phyloP scores from a whole-genome alignment of 352 stramenopile species.

The Globisporangium splendens region DNA sequence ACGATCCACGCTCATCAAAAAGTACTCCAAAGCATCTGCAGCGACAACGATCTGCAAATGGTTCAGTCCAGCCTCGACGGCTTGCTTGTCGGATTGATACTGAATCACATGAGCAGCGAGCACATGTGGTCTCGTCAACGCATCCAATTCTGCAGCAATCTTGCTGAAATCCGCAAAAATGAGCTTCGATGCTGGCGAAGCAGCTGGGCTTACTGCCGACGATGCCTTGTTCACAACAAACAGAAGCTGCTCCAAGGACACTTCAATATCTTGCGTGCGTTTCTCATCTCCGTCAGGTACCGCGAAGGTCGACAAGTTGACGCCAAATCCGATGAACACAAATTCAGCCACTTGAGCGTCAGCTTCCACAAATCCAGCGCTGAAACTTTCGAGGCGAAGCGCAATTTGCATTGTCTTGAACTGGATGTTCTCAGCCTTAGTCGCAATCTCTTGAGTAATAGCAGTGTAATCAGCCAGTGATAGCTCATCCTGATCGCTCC shows the following conservation, averaged over 20 bases:
- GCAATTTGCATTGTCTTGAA: slow-evolving; percentile 53
- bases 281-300: slow-evolving; percentile 42
- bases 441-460: slow-evolving; percentile 37
- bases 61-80: slow-evolving; percentile 36
- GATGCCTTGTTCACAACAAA: slow-evolving; percentile 47
- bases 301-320: slow-evolving; percentile 39
- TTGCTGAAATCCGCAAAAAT: slow-evolving; percentile 58
- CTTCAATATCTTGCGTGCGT: slow-evolving; percentile 43
- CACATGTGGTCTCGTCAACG: slow-evolving; percentile 34
- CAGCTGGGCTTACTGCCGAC: slow-evolving; percentile 24
- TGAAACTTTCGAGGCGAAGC: slow-evolving; percentile 53
- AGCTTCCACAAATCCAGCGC: slow-evolving; percentile 41
- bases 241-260: slow-evolving; percentile 42
- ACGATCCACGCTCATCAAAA: slow-evolving; percentile 62
- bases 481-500: slow-evolving; percentile 30
- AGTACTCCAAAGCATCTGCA: slow-evolving; percentile 48
- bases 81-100: slow-evolving; percentile 42
- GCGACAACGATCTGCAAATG: slow-evolving; percentile 45
- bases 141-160: slow-evolving; percentile 19
- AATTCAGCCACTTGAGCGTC: slow-evolving; percentile 43
- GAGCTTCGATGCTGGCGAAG: slow-evolving; percentile 41
- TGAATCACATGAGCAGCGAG: slow-evolving; percentile 39
- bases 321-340: slow-evolving; percentile 43
- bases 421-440: slow-evolving; percentile 44
- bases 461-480: slow-evolving; percentile 34